A percentile compares a stretch with the other conserved stretches of the same genome.
phyloP scores from a whole-genome alignment of 768 basidiomycete genomes.

The Agaricus bisporus region DNA sequence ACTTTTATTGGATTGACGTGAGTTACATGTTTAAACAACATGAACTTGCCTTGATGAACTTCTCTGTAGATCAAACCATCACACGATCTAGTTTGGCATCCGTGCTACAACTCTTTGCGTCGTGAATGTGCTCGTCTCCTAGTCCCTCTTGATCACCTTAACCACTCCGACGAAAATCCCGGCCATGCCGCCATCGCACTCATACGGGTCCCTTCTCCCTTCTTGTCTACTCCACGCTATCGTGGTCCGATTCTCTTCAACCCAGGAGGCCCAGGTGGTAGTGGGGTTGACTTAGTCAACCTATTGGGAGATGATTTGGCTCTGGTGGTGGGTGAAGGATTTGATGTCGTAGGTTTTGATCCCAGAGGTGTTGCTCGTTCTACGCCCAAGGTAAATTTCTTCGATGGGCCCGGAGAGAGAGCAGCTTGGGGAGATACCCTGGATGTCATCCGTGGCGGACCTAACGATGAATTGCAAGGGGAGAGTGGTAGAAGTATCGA shows the following conservation, averaged over 20 bases:
- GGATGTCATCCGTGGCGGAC: conserved; percentile 22
- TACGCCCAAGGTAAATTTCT: conserved; percentile 28
- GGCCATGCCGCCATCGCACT: conserved; percentile 36
- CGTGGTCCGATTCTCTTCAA: conserved; percentile 41
- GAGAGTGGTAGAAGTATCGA: conserved; percentile 16
- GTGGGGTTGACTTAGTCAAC: conserved; percentile 28
- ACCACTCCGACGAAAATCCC: conserved; percentile 34
- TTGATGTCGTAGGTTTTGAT: conserved; percentile 42
- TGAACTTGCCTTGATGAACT: background rate
- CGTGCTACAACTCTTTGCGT: conserved; percentile 8
- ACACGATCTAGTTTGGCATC: conserved; percentile 11
- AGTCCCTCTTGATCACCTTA: conserved; percentile 17
- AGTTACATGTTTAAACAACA: background rate
- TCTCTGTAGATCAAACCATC: conserved; percentile 10
- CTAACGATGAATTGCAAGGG: background rate
- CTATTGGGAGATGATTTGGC: conserved; percentile 20
- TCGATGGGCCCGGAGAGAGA: conserved; percentile 15
- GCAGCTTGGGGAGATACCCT: conserved; percentile 4
- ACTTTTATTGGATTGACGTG: conserved; percentile 5
- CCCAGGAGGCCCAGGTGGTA: conserved; percentile 44
- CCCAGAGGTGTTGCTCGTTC: conserved; percentile 35
- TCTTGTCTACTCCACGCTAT: conserved; percentile 18
- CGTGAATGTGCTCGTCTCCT: conserved; percentile 14
- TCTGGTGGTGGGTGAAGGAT: conserved; percentile 32
- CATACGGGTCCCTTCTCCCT: conserved; percentile 28